A percentile compares a stretch with the other conserved stretches of the same genome.
Conservation (phyloP, 352 stramenopile species). For the Phytophthora megakarya region DNA sequence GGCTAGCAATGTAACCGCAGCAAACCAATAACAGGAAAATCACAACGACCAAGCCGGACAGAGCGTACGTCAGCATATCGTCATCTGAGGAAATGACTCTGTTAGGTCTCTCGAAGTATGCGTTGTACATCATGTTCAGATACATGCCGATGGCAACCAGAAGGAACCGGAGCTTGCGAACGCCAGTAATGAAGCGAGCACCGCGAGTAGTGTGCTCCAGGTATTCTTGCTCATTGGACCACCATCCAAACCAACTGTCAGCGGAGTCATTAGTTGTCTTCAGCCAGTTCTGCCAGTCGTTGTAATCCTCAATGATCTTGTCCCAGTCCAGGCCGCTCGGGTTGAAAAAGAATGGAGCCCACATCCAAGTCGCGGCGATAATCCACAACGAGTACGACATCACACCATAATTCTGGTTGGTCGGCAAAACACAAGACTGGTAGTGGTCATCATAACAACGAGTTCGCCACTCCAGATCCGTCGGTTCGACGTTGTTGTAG, state of each 20-base stretch:
- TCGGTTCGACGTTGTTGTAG: slow-evolving; percentile 78
- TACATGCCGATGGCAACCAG: slow-evolving; percentile 76
- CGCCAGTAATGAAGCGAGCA: slow-evolving; percentile 65
- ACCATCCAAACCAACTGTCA: slow-evolving; percentile 90
- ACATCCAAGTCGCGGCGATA: slow-evolving; percentile 91
- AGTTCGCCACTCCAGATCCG: slow-evolving; percentile 74
- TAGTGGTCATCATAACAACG: slow-evolving; percentile 85
- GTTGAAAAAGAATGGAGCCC: slow-evolving; percentile 94
- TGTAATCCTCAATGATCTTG: slow-evolving; percentile 95
- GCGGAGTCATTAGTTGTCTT: slow-evolving; percentile 84
- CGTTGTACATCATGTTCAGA: slow-evolving; percentile 80
- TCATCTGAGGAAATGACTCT: slow-evolving; percentile 60
- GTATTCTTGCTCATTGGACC: slow-evolving; percentile 82
- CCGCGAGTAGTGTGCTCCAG: slow-evolving; percentile 76
- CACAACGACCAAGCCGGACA: slow-evolving; percentile 68
- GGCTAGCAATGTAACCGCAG: slow-evolving; percentile 84
- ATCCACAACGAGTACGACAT: slow-evolving; percentile 97
- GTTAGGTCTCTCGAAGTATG: slow-evolving; percentile 72
- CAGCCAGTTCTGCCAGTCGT: slow-evolving; percentile 95
- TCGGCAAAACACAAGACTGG: slow-evolving; percentile 92
- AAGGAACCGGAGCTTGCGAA: slow-evolving; percentile 86
- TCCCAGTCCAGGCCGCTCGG: slow-evolving; percentile 98
- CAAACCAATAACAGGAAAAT: slow-evolving; percentile 77
- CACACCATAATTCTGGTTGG: slow-evolving; percentile 97
- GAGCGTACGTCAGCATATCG: slow-evolving; percentile 62